Conservation (phyloP, 208 protist species). For the Vickermania spadyakhi region DNA sequence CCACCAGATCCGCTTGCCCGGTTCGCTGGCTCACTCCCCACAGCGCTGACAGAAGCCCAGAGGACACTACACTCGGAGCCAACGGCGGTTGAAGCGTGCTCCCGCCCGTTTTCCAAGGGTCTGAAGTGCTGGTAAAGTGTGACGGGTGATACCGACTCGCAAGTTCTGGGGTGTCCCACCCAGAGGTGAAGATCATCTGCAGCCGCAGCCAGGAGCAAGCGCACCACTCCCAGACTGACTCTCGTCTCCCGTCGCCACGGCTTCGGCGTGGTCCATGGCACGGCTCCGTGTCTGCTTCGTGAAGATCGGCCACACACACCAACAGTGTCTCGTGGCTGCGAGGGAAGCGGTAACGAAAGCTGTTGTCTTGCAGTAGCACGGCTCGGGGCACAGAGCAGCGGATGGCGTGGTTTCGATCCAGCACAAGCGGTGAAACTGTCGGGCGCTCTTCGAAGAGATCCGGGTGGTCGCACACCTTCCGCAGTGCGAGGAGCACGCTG, state of each 20-base stretch:
- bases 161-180: not conserved
- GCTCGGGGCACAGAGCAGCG: constrained; percentile 26
- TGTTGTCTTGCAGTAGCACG: constrained; percentile 33
- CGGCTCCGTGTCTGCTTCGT: not conserved
- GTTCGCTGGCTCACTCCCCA: not conserved
- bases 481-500: constrained; percentile 93
- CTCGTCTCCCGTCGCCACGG: not conserved
- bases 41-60: not conserved
- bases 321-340: not conserved
- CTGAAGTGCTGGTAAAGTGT: not conserved
- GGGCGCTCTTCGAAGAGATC: constrained; percentile 92
- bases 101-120: not conserved
- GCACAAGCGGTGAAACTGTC: constrained; percentile 55
- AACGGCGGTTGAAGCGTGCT: not conserved
- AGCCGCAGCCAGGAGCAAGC: not conserved
- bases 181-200: not conserved
- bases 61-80: too few species aligned
- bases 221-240: not conserved
- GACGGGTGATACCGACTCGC: not conserved
- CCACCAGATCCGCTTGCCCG: not conserved
- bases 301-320: too few species aligned
- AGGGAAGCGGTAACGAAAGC: constrained; percentile 5
- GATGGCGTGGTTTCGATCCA: constrained; percentile 31
- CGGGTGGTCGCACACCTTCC: constrained; percentile 98
- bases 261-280: not conserved